Base-by-base conservation (phyloP, 805 yeast species). In the Starmera caribaea region DNA sequence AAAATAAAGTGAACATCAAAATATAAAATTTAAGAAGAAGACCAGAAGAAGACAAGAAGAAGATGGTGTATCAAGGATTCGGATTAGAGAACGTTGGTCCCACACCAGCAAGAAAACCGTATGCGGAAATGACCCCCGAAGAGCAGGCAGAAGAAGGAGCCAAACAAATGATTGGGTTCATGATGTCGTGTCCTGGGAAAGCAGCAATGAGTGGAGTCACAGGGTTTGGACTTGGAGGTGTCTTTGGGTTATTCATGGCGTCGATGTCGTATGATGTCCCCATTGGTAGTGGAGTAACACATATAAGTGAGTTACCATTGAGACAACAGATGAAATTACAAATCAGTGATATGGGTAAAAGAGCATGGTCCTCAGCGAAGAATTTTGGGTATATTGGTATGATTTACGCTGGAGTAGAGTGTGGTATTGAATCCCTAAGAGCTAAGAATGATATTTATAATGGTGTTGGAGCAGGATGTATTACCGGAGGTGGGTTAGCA, bases 401-500 rank as follows among this genome's bases (percentile, higher is more conserved):
- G 69, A 80, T 90, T 26, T 89, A 82, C 59, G 74, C 95, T 7
- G 97, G 96, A 34, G 90, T 88, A 2, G 97, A 89, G 57, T 89
- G 97, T 66, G 72, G 79, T 35, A 76, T 89, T 37, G 97, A 89
- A 59, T 76, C 92, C 26, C 53, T 76, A 38, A 71, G 97, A 51
- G 97, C 95, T 2, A 88, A 85, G 54, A 88, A 83, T 54, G 98
- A 92, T 60, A 74, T 90, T 10, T 87, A 81, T 63, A 92, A 92
- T 57, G 96, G 97, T 35, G 76, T 86, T 3, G 71, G 76, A 34
- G 97, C 97, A 4, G 98, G 98, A 2, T 92, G 97, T 63, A 68
- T 90, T 30, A 92, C 98, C 1, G 98, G 98, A 34, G 98, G 96
- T 29, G 97, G 96, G 0, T 71, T 92, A 38, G 95, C 97, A 2